Base-by-base conservation (phyloP, 208 protist genomes). In the Trypanosoma mega region DNA sequence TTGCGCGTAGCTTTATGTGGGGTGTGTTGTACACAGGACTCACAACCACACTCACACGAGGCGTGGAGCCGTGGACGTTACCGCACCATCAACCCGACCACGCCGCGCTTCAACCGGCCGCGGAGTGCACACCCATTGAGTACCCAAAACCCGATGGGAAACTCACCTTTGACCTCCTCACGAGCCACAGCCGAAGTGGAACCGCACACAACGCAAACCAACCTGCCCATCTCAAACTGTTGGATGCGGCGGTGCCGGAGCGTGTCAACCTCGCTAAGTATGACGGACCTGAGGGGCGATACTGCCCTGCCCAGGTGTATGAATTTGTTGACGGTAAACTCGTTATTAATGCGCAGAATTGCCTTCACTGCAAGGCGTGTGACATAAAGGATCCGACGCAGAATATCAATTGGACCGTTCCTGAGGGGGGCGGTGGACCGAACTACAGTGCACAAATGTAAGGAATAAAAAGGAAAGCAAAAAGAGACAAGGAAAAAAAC, bases 291-390 rank as follows among this genome's bases (percentile, higher is more conserved):
- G 96, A 98, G 76, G 63, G 72, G 34, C 81, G 88, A 56, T 99
- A 93, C 80, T 99, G 98, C 80, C 97, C 98, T 7, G 97, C 98
- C 0, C 90, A 96, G 33, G 98, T 99, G 4, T 99, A 99, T 77
- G 97, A 97, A 63, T 93, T 84, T 48, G 72, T 90, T 12, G 70
- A 92, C 21, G 87, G 89, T 3, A 87, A 93, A 68, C 77, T 99
- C 0, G 81, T 96, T 34, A 99, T 99, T 54, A 99, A 99, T 75
- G 91, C 97, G 27, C 95, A 98, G 74, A 99, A 99, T 74, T 99
- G 98, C 80, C 76, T 99, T 9, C 98, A 99, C 84, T 99, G 98
- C 87, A 99, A 99, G 82, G 95, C 97, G 14, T 99, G 98, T 75
- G 96, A 98, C 68, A 99, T 99, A 61, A 99, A 99, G 69, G 97